A percentile compares a stretch with the other conserved stretches of the same genome.
These are phyloP conservation scores for Gynochthodes officinalis DNA, from an alignment of 257 asterid genomes.

Conservation along the genomic window DNA sequence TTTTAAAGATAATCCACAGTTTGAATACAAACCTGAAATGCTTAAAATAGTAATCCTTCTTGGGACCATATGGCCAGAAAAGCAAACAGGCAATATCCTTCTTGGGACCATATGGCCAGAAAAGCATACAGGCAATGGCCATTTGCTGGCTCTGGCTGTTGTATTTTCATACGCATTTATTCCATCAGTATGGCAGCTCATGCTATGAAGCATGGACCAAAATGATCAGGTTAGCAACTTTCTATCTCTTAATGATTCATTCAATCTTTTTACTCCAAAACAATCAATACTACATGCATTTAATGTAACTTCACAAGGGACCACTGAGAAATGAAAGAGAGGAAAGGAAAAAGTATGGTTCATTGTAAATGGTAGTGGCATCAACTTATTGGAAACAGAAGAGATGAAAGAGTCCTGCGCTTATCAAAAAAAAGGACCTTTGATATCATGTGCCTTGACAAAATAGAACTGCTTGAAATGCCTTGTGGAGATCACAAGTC, in stretches of 20 bases:
- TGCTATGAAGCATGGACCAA: slow-evolving; percentile 2
- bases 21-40: not conserved
- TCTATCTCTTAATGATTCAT: not conserved
- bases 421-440: not conserved
- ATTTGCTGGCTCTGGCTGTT: not conserved
- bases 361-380: not conserved
- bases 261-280: not conserved
- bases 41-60: not conserved
- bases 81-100: slow-evolving; percentile 7
- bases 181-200: slow-evolving; percentile 18
- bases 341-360: not conserved
- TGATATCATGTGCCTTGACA: not conserved
- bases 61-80: slow-evolving; percentile 13
- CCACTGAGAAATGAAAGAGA: not conserved
- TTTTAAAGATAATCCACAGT: slow-evolving; percentile 1
- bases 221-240: not conserved
- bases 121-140: slow-evolving; percentile 5
- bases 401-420: not conserved
- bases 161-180: not conserved
- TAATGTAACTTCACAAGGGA: not conserved
- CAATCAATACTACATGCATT: not conserved
- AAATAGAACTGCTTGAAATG: not conserved
- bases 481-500: slow-evolving; percentile 9
- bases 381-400: not conserved
- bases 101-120: slow-evolving; percentile 12